Evolutionary conservation across 1,284 basidiomycete genomes (phyloP), one percentile per base, ranked within the genome.

Genomic region (Boletus nobilissimus): DNA sequence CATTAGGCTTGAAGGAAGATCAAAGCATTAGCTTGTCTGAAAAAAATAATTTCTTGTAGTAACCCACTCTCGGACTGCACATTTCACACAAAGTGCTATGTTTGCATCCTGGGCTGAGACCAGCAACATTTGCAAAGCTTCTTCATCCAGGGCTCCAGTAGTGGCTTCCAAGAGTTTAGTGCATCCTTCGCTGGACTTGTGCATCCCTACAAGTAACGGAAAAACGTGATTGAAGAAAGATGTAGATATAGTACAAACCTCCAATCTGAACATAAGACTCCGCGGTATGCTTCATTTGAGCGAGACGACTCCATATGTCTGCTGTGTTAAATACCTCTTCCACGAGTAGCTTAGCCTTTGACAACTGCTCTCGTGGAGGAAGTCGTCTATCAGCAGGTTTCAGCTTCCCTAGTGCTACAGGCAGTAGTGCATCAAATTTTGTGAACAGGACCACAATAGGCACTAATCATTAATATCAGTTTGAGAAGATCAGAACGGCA

Each of bases 71-170:
- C 38, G 19, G 16, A 68, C 57, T 63, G 76, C 69, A 77, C 46
- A 68, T 68, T 13, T 68, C 22, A 77, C 51, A 72, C 76, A 77
- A 5, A 76, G 36, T 48, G 34, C 75, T 24, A 76, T 36, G 36
- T 77, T 77, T 32, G 38, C 39, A 18, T 68, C 60, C 54, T 78
- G 67, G 6, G 77, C 66, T 9, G 77, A 72, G 22, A 68, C 18
- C 7, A 78, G 40, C 8, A 79, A 36, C 54, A 62, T 72, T 57
- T 76, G 72, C 69, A 80, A 26, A 3, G 72, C 48, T 54, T 75
- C 63, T 22, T 73, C 32, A 57, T 57, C 10, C 6, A 79, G 69
- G 13, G 9, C 67, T 29, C 0, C 5, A 9, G 57, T 51, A 9
- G 77, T 79, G 1, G 19, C 19, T 70, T 79, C 70, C 29, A 79